phyloP scores from a whole-genome alignment of 192 early-diverging fungal species.

The Phycomyces blakesleeanus region DNA sequence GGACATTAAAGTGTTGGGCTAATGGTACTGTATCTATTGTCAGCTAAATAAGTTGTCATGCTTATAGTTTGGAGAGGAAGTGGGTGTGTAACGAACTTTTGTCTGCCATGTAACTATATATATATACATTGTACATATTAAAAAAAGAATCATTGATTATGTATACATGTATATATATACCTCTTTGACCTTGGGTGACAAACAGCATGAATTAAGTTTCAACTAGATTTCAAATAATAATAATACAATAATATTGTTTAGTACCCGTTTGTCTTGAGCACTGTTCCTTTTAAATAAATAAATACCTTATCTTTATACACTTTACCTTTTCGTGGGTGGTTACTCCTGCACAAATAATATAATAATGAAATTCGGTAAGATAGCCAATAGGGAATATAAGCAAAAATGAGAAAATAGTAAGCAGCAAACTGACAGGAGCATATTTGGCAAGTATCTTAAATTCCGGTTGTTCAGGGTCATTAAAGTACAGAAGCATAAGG shows the following conservation, averaged over 20 bases:
- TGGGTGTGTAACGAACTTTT: constrained; percentile 7
- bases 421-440: constrained; percentile 40
- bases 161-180: too few species aligned
- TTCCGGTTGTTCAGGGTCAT: background rate
- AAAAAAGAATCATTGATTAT: too few species aligned
- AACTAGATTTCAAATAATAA: too few species aligned
- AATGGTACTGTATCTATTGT: background rate
- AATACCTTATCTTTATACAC: too few species aligned
- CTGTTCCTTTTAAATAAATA: too few species aligned
- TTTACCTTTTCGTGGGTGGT: constrained; percentile 89
- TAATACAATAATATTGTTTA: too few species aligned
- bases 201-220: too few species aligned
- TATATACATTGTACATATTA: too few species aligned
- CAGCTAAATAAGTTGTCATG: background rate
- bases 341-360: constrained; percentile 63
- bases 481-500: constrained; percentile 30
- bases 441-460: constrained; percentile 1
- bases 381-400: constrained; percentile 61
- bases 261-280: too few species aligned
- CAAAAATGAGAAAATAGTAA: constrained; percentile 62
- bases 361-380: constrained; percentile 70
- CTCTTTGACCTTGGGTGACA: too few species aligned
- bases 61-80: background rate
- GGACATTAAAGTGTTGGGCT: background rate
- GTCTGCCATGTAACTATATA: constrained; percentile 16